These are phyloP conservation scores for Leptographium lundbergii DNA, from an alignment of 2,329 filamentous ascomycete species.

Conservation along the genomic window DNA sequence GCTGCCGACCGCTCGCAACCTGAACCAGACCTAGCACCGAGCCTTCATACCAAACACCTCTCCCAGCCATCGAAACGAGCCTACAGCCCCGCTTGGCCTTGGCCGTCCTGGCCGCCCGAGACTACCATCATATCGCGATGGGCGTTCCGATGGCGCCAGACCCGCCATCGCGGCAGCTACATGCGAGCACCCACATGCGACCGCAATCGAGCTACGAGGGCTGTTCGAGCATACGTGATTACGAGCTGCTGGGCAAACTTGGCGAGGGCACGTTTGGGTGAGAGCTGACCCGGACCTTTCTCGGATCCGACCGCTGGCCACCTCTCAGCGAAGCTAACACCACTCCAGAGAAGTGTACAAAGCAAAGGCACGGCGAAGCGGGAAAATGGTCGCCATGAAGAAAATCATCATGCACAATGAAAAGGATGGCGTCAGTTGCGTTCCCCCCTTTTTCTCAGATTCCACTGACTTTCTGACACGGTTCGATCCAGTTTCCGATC, in stretches of 20 bases:
- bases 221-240: conserved; percentile 72
- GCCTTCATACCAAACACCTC: not conserved
- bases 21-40: not conserved
- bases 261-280: conserved; percentile 93
- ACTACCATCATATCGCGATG: not conserved
- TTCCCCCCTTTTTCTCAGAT: not conserved
- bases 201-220: conserved; percentile 57
- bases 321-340: conserved; percentile 6
- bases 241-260: conserved; percentile 70
- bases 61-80: not conserved
- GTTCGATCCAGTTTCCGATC: conserved; percentile 63
- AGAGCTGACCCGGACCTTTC: conserved; percentile 15
- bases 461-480: conserved; percentile 7
- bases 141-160: not conserved
- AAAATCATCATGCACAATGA: conserved; percentile 99
- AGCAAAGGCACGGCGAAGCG: conserved; percentile 63
- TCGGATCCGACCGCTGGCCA: not conserved
- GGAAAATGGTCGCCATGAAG: conserved; percentile 74
- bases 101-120: not conserved
- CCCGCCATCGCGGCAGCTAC: not conserved
- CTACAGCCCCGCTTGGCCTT: not conserved
- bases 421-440: conserved; percentile 67
- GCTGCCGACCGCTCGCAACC: not conserved
- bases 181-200: conserved; percentile 40
- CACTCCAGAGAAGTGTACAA: conserved; percentile 70